A percentile compares a stretch with the other conserved stretches of the same genome.
phyloP scores from a whole-genome alignment of 305 asterid species.

The Fraxinus paxiana region DNA sequence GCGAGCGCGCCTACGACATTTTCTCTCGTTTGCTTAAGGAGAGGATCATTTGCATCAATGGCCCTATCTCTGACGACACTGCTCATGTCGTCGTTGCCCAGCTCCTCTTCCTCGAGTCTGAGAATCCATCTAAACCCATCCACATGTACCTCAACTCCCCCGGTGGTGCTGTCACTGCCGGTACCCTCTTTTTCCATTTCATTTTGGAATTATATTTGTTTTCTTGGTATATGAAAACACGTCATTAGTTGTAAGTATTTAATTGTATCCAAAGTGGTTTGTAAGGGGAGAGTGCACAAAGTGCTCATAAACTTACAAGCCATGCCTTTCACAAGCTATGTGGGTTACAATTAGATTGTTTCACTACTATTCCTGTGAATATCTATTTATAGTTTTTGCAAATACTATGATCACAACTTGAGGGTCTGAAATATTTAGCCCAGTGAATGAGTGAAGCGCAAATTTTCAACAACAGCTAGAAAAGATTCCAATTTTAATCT shows the following conservation, averaged over 20 bases:
- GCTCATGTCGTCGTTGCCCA: conserved; percentile 94
- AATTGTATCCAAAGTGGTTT: background rate
- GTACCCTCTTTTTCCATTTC: conserved; percentile 28
- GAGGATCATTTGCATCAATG: conserved; percentile 86
- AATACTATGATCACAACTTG: background rate
- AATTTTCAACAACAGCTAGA: background rate
- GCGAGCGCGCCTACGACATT: conserved; percentile 91
- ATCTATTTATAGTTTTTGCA: background rate
- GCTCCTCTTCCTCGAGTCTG: conserved; percentile 84
- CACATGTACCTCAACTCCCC: conserved; percentile 94
- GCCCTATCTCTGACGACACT: conserved; percentile 80
- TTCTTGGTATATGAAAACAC: background rate
- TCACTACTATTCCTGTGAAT: background rate
- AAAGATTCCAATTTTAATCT: background rate
- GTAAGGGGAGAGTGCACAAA: background rate
- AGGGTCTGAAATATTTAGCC: background rate
- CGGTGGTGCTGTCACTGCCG: conserved; percentile 92
- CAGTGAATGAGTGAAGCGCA: background rate
- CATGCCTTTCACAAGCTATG: background rate
- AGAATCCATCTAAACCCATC: conserved; percentile 86
- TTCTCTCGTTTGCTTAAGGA: conserved; percentile 85
- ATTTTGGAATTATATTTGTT: background rate
- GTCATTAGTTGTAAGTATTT: background rate
- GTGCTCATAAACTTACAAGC: background rate
- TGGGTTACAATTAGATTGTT: background rate